Conservation (phyloP, 2,329 filamentous ascomycete genomes). For the Myriosclerotinia curreyana region DNA sequence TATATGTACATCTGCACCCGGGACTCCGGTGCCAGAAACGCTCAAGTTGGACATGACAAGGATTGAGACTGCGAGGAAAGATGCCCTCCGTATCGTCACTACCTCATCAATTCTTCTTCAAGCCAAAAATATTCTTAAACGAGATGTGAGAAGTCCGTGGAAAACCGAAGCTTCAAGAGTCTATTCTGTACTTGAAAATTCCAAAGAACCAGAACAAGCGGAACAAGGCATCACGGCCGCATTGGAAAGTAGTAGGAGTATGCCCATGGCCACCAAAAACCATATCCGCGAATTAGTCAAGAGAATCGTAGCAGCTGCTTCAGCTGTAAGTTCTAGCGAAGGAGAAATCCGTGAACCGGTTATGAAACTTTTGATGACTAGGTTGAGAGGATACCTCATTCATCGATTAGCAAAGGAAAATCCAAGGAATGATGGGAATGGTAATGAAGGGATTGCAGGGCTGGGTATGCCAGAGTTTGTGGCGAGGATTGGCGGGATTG, state of each 20-base stretch:
- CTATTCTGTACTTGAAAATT: constrained; percentile 62
- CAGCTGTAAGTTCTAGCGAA: constrained; percentile 25
- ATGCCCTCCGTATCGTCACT: constrained; percentile 65
- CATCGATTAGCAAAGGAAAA: constrained; percentile 57
- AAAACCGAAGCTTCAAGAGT: constrained; percentile 71
- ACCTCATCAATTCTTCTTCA: constrained; percentile 73
- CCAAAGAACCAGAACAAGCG: constrained; percentile 47
- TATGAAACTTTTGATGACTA: constrained; percentile 64
- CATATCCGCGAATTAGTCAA: constrained; percentile 57
- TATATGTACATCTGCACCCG: constrained; percentile 64
- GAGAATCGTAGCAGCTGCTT: constrained; percentile 48
- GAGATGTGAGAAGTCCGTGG: constrained; percentile 75
- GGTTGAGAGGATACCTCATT: constrained; percentile 65
- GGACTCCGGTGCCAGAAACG: constrained; percentile 66
- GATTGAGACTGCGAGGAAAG: constrained; percentile 54
- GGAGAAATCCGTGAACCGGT: constrained; percentile 50
- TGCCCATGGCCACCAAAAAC: constrained; percentile 59
- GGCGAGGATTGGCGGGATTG: constrained; percentile 63
- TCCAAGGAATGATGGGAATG: constrained; percentile 61
- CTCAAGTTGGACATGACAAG: constrained; percentile 66
- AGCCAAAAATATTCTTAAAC: constrained; percentile 78
- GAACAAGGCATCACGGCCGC: constrained; percentile 61
- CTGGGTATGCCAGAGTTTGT: constrained; percentile 73
- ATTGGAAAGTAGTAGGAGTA: constrained; percentile 59
- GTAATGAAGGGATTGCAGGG: constrained; percentile 59